Evolutionary conservation across 345 rosid species (phyloP).

Genomic region (Eucalyptus guilfoylei): DNA sequence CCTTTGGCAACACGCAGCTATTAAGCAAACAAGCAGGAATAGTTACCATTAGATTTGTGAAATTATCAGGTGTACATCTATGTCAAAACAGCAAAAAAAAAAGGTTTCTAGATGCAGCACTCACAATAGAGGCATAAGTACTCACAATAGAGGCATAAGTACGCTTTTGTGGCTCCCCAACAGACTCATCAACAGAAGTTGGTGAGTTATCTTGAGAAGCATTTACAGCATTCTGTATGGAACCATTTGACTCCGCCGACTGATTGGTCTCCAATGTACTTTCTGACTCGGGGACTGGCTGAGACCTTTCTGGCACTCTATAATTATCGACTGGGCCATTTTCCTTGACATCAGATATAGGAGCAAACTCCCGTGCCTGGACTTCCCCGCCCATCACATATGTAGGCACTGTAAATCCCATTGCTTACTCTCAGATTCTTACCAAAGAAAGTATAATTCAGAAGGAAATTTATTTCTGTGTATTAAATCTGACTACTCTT

Average conservation of each 20-base stretch:
- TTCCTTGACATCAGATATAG: slow-evolving; percentile 18
- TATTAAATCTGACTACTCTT: neutral
- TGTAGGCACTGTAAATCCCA: slow-evolving; percentile 23
- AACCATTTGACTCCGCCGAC: slow-evolving; percentile 22
- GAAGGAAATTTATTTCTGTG: neutral
- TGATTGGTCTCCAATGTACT: slow-evolving; percentile 12
- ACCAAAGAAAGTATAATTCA: neutral
- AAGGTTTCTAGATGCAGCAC: neutral
- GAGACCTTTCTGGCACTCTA: slow-evolving; percentile 27
- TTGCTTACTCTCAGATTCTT: neutral
- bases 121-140: slow-evolving; percentile 72
- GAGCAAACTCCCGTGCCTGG: slow-evolving; percentile 23
- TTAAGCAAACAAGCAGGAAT: neutral
- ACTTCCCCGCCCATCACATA: slow-evolving; percentile 40
- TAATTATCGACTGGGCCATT: slow-evolving; percentile 35
- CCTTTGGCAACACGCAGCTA: slow-evolving; percentile 50
- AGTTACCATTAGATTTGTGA: neutral
- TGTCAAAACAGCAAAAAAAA: neutral
- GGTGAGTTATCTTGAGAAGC: slow-evolving; percentile 19
- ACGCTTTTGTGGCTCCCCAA: slow-evolving; percentile 44
- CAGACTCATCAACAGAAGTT: slow-evolving; percentile 32
- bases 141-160: slow-evolving; percentile 71
- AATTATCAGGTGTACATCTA: neutral
- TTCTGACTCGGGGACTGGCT: slow-evolving; percentile 22
- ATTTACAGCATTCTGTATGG: slow-evolving; percentile 7